Base-by-base conservation (phyloP, 805 yeast species). In the Zygosaccharomyces lentus region DNA sequence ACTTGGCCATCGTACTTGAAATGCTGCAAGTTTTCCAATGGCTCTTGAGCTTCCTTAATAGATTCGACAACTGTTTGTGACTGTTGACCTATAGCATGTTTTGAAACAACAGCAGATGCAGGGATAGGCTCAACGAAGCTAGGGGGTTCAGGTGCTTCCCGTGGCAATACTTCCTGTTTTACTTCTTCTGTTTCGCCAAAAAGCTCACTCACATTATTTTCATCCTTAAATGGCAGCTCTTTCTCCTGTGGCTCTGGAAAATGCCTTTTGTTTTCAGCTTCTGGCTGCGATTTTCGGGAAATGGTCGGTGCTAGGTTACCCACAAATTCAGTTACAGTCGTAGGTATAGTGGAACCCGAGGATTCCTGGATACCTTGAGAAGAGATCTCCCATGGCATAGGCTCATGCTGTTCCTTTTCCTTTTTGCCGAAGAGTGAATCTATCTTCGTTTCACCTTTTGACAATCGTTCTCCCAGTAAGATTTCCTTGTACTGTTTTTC, bases 311-410 rank as follows among this genome's bases (percentile, higher is more conserved):
- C 12, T 25, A 9, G 3, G 12, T 25, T 25, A 9, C 7, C 7
- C 12, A 25, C 12, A 9, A 10, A 9, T 25, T 25, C 29, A 25
- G 3, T 9, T 3, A 10, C 29, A 3, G 29, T 4, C 8, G 12
- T 9, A 25, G 9, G 29, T 25, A 10, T 25, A 25, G 4, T 25
- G 8, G 12, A 25, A 6, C 29, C 7, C 3, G 29, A 9, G 8
- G 12, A 3, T 25, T 25, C 29, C 29, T 25, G 9, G 29, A 9
- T 25, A 25, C 23, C 19, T 26, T 27, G 31, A 15, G 9, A 17
- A 34, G 38, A 4, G 6, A 13, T 37, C 24, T 53, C 58, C 55
- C 56, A 53, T n/a, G 56, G 58, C 41, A 51, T 44, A 9, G 41
- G 42, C 37, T 54, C 56, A 21, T 34, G 35, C 9, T 16, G 15